Base-by-base conservation (phyloP, 1,284 basidiomycete species). In the Malassezia furfur region DNA sequence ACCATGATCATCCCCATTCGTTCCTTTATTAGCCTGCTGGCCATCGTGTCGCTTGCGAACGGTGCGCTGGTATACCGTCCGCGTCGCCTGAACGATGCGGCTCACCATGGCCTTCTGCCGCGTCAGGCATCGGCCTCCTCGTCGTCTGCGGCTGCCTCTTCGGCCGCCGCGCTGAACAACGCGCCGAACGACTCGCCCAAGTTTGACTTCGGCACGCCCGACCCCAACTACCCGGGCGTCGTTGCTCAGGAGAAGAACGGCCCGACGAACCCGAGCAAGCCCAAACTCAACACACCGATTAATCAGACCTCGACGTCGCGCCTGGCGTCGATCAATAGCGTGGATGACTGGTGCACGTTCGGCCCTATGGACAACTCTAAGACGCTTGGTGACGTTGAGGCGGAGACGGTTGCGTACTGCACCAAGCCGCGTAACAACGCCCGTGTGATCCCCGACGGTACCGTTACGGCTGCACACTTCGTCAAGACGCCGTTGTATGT, bases 391-490 rank as follows among this genome's bases (percentile, higher is more conserved):
- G 78, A 85, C 62, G 80, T 81, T 4, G 86, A 87, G 74, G 81
- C 78, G 36, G 78, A 82, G 68, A 83, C 81, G 61, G 83, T 87
- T 17, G 82, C 84, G 0, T 87, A 81, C 81, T 88, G 85, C 77
- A 84, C 84, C 35, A 83, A 72, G 63, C 51, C 72, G 1, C 65
- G 72, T 34, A 74, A 74, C 67, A 67, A 72, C 35, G 72, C 72
- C 1, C 72, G 72, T 58, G 70, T 74, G 41, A 74, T 74, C 46
- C 72, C 72, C 19, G 72, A 74, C 51, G 72, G 72, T 46, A 70
- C 72, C 38, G 52, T 74, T 11, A 72, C 69, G 12, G 62, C 62
- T 17, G 72, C 63, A 2, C 70, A 73, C 60, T 74, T 74, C 58
- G 69, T 74, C 60, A 66, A 67, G 56, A 73, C 72, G 11, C 69